Percentiles rank a stretch among this genome's conserved stretches.
phyloP scores from a whole-genome alignment of 441 rosid genomes.

The Populus trichocarpa region DNA sequence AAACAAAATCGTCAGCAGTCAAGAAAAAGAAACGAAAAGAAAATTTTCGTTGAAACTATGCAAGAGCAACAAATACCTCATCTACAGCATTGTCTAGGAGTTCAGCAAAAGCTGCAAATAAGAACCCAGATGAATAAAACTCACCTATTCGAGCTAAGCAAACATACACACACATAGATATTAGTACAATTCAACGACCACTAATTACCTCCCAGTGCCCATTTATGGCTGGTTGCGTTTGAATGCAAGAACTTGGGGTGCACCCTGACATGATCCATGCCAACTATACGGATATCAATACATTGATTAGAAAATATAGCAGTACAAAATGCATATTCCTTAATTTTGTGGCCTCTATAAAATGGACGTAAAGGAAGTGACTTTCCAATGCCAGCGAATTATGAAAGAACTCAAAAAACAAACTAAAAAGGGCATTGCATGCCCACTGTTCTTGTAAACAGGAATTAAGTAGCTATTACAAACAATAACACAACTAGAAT shows the following conservation, averaged over 20 bases:
- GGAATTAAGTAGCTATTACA: not conserved
- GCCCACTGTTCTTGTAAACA: not conserved
- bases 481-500: not conserved
- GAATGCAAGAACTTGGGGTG: constrained; percentile 79
- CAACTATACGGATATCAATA: constrained; percentile 27
- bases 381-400: not conserved
- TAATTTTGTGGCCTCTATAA: not conserved
- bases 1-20: not conserved
- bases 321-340: not conserved
- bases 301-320: not conserved
- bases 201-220: constrained; percentile 69
- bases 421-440: not conserved
- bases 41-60: not conserved
- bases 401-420: not conserved
- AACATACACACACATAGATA: not conserved
- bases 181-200: not conserved
- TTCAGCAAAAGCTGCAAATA: constrained; percentile 62
- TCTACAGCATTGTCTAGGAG: constrained; percentile 72
- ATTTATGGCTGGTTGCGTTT: constrained; percentile 16
- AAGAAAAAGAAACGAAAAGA: not conserved
- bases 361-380: not conserved
- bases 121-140: not conserved
- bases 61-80: constrained; percentile 37
- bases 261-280: constrained; percentile 61
- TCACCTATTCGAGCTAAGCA: not conserved